phyloP scores from a whole-genome alignment of 805 yeast species.

The Yueomyces sp. region DNA sequence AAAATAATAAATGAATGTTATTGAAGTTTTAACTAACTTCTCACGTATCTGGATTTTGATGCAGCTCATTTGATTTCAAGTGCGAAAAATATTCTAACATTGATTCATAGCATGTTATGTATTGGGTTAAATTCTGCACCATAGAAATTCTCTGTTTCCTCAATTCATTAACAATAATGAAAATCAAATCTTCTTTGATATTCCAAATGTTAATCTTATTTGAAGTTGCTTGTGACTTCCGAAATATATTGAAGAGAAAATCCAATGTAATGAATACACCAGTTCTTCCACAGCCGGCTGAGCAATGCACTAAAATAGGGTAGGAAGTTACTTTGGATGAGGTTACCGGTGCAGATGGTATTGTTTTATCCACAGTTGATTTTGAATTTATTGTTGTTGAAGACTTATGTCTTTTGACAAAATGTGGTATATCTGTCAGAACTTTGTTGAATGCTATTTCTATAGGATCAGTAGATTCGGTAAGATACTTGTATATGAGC shows the following conservation, averaged over 20 bases:
- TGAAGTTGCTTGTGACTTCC: slow-evolving; percentile 17
- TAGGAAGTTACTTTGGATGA: slow-evolving; percentile 2
- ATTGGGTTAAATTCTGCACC: slow-evolving; percentile 70
- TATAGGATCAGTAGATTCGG: background rate
- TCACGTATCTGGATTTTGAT: background rate
- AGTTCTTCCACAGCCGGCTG: slow-evolving; percentile 95
- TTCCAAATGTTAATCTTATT: slow-evolving; percentile 30
- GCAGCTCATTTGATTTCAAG: slow-evolving; percentile 2
- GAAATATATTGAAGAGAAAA: slow-evolving; percentile 24
- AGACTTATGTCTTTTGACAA: too few relatives aligned
- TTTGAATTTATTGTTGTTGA: too few relatives aligned
- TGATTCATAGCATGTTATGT: slow-evolving; percentile 56
- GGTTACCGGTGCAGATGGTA: background rate
- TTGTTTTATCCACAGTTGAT: background rate
- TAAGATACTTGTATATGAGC: background rate
- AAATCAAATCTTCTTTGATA: slow-evolving; percentile 39
- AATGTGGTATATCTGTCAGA: background rate
- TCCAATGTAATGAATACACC: slow-evolving; percentile 76
- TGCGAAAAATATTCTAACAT: slow-evolving; percentile 20
- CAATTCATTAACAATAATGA: slow-evolving; percentile 45
- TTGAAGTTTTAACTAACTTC: background rate
- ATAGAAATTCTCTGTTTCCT: slow-evolving; percentile 60
- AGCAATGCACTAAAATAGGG: slow-evolving; percentile 73
- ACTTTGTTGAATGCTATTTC: background rate
- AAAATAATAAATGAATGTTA: background rate